These are phyloP conservation scores for Salix purpurea DNA, from an alignment of 345 rosid genomes.

Conservation along the genomic window DNA sequence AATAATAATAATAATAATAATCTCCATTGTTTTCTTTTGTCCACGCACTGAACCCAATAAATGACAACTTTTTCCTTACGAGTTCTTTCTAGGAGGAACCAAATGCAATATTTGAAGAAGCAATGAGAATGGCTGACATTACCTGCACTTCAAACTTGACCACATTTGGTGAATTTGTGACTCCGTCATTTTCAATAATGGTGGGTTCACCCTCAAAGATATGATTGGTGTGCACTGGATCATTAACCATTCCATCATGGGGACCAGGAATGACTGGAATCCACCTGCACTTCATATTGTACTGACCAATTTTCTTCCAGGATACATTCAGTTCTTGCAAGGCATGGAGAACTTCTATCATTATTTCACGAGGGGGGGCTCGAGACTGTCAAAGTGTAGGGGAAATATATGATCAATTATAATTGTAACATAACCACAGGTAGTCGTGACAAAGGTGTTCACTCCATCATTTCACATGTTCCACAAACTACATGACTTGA, in stretches of 20 bases:
- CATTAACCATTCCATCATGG: constrained; percentile 61
- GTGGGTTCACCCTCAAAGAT: constrained; percentile 67
- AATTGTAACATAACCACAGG: background rate
- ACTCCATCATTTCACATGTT: background rate
- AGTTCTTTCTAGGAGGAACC: background rate
- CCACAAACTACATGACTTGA: background rate
- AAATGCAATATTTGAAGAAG: background rate
- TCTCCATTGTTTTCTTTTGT: background rate
- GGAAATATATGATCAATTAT: constrained; percentile 2
- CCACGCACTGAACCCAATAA: background rate
- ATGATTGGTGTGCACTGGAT: constrained; percentile 43
- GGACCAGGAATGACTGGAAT: constrained; percentile 52
- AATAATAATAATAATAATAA: background rate
- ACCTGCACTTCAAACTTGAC: constrained; percentile 97
- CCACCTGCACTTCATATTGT: constrained; percentile 97
- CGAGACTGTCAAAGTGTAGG: constrained; percentile 52
- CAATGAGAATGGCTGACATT: constrained; percentile 6
- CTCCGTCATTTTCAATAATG: constrained; percentile 52
- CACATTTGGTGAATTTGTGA: constrained; percentile 45
- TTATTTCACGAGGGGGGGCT: constrained; percentile 86
- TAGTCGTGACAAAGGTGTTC: background rate
- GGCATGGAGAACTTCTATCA: constrained; percentile 82
- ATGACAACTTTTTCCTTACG: background rate
- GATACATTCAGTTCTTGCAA: constrained; percentile 75
- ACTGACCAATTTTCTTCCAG: constrained; percentile 96